phyloP scores from a whole-genome alignment of 768 basidiomycete species.

The Leccinum incarnatum region DNA sequence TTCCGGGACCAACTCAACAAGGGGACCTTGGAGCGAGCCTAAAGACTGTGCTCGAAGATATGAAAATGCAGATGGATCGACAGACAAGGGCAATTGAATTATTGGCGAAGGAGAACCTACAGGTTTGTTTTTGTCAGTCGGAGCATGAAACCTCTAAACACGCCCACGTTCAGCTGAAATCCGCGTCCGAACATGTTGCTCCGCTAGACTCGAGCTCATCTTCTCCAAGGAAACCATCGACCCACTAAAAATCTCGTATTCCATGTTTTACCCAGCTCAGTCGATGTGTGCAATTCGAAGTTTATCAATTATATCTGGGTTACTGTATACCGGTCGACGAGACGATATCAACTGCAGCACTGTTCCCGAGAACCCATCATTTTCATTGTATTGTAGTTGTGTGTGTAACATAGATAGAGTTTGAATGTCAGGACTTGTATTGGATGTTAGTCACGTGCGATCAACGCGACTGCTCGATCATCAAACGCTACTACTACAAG shows the following conservation, averaged over 20 bases:
- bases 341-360: background rate
- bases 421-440: background rate
- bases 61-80: conserved; percentile 49
- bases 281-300: background rate
- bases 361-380: background rate
- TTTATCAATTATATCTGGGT: background rate
- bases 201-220: conserved; percentile 12
- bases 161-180: conserved; percentile 13
- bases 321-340: background rate
- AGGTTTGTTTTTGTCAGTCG: conserved; percentile 31
- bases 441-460: conserved; percentile 26
- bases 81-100: conserved; percentile 44
- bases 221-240: conserved; percentile 16
- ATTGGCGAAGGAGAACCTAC: conserved; percentile 46
- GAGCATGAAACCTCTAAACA: conserved; percentile 8
- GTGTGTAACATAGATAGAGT: background rate
- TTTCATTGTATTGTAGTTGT: conserved; percentile 9
- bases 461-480: conserved; percentile 30
- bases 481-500: background rate
- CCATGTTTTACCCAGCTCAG: background rate
- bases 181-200: conserved; percentile 12
- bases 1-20: conserved; percentile 17
- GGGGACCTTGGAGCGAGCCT: conserved; percentile 24
- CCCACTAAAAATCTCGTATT: background rate
- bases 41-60: conserved; percentile 39